Percentiles rank a stretch among this genome's conserved stretches.
phyloP scores from a whole-genome alignment of 2,329 filamentous ascomycete species.

The Zalaria sp. region DNA sequence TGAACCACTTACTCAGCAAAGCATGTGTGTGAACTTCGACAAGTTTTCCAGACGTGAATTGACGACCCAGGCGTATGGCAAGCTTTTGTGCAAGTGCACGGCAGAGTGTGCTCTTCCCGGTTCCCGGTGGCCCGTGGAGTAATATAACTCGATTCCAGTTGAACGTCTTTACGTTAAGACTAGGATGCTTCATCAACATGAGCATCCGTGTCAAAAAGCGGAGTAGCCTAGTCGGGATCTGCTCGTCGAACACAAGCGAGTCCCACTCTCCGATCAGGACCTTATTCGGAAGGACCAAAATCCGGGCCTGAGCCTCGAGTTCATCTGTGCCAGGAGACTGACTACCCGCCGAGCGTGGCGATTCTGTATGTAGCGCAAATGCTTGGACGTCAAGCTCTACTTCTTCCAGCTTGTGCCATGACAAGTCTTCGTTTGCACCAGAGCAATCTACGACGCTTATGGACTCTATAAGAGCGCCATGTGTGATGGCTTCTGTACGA shows the following conservation, averaged over 20 bases:
- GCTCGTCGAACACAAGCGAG: constrained; percentile 29
- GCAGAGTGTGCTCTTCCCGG: constrained; percentile 29
- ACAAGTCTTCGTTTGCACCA: neutral
- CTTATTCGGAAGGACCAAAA: constrained; percentile 23
- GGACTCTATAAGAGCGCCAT: neutral
- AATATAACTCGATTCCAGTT: constrained; percentile 32
- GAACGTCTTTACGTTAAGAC: constrained; percentile 22
- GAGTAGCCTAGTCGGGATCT: constrained; percentile 22
- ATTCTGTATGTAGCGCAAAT: neutral
- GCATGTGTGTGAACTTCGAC: constrained; percentile 32
- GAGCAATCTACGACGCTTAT: neutral
- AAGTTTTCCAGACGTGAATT: constrained; percentile 23
- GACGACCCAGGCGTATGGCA: constrained; percentile 27
- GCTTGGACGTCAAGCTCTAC: neutral
- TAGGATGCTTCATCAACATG: constrained; percentile 18
- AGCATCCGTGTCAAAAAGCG: constrained; percentile 22
- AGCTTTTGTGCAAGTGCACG: constrained; percentile 37
- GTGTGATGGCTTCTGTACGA: neutral
- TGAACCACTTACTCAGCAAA: constrained; percentile 33
- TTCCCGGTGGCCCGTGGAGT: constrained; percentile 29
- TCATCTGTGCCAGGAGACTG: neutral
- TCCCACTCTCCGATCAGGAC: constrained; percentile 29
- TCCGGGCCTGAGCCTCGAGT: constrained; percentile 14
- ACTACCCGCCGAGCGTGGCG: neutral
- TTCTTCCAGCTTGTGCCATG: neutral